These are phyloP conservation scores for Stenocarpella maydis DNA, from an alignment of 2,329 filamentous ascomycete genomes.

Conservation along the genomic window DNA sequence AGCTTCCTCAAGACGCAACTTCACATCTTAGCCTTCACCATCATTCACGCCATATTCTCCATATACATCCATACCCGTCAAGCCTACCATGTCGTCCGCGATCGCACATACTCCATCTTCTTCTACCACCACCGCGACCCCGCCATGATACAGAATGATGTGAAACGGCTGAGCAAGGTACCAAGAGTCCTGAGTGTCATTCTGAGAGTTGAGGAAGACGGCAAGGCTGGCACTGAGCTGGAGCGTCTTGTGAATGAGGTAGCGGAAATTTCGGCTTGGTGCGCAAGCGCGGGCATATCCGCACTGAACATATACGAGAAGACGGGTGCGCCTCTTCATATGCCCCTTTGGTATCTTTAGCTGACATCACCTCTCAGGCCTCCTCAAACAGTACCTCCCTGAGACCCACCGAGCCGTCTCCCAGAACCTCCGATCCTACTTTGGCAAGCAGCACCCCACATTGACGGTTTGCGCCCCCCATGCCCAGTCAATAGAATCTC, in stretches of 20 bases:
- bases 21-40: slow-evolving; percentile 71
- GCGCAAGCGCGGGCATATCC: slow-evolving; percentile 86
- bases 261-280: slow-evolving; percentile 93
- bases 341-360: neutral
- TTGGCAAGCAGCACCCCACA: slow-evolving; percentile 76
- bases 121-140: slow-evolving; percentile 97
- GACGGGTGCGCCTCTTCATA: slow-evolving; percentile 68
- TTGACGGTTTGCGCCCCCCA: slow-evolving; percentile 79
- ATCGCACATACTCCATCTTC: slow-evolving; percentile 81
- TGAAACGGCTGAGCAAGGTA: slow-evolving; percentile 75
- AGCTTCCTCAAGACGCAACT: slow-evolving; percentile 69
- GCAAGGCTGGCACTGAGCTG: slow-evolving; percentile 75
- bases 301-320: slow-evolving; percentile 91
- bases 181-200: slow-evolving; percentile 91
- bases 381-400: slow-evolving; percentile 89
- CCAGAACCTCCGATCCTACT: slow-evolving; percentile 85
- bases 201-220: slow-evolving; percentile 75
- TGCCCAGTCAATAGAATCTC: slow-evolving; percentile 64
- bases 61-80: slow-evolving; percentile 85
- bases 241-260: slow-evolving; percentile 89
- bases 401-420: slow-evolving; percentile 82
- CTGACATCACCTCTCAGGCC: slow-evolving; percentile 62
- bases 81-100: slow-evolving; percentile 78
- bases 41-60: slow-evolving; percentile 84
- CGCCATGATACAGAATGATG: slow-evolving; percentile 88